Base-by-base conservation (phyloP, 495 filamentous ascomycete species). In the Penicillium fimorum region DNA sequence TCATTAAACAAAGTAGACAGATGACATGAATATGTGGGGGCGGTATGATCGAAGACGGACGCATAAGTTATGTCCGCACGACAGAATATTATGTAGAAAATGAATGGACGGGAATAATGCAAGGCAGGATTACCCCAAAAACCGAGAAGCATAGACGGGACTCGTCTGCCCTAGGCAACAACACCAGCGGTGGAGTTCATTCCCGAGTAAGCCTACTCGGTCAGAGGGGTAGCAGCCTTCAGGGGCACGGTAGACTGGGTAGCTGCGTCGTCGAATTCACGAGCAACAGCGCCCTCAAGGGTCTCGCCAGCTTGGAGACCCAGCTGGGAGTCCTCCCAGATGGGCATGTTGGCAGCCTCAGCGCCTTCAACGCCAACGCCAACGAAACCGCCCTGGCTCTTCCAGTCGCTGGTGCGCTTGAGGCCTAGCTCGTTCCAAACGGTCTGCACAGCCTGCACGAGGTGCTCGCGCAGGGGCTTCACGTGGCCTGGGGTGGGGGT, bases 401-500 rank as follows among this genome's bases (percentile, higher is more conserved):
- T 84, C 94, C 94, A 97, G 56, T 94, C 89, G 58, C 83, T 88
- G 37, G 92, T 90, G 49, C 92, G 84, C 77, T 96, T 96, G 76
- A 98, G 92, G 25, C 84, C 85, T 3, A 98, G 81, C 63, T 91
- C 81, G 13, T 77, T 79, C 91, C 92, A 98, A 35, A 98, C 95
- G 53, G 80, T 80, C 53, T 96, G 87, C 12, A 98, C 70, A 5
- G 94, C 92, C 47, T 83, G 69, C n/a, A 96, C 86, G 6, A 98
- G 83, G 58, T 96, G 84, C 55, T 92, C 85, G 53, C 89, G 89
- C 69, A 86, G 91, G 58, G 87, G 79, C 68, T 86, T 86, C 49
- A 83, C 84, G 67, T 98, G 94, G 33, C 94, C 94, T 0, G 94
- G 94, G 10, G 94, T 98, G 0, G 94, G 94, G 8, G 94, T 98